Evolutionary conservation across 345 rosid species (phyloP).

Genomic region (Populus deltoides): DNA sequence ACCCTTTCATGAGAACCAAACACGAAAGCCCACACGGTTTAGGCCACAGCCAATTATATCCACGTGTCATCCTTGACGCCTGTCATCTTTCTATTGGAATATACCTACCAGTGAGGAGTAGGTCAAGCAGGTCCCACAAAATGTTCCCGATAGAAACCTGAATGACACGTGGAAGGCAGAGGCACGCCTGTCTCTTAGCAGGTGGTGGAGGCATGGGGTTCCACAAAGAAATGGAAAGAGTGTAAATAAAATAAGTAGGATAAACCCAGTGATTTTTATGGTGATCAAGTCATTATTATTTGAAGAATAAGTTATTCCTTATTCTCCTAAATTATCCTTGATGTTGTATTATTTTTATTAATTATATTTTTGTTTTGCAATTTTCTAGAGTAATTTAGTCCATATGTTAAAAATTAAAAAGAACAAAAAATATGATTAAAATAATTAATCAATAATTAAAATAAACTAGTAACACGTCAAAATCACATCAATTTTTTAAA

Average conservation of each 20-base stretch:
- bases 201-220: background rate
- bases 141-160: background rate
- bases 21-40: background rate
- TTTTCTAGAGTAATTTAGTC: too few species aligned
- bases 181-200: too few species aligned
- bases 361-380: too few species aligned
- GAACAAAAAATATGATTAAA: too few species aligned
- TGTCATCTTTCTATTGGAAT: background rate
- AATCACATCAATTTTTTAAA: too few species aligned
- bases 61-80: background rate
- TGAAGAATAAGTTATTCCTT: too few species aligned
- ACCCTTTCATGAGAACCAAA: background rate
- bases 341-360: too few species aligned
- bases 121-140: background rate
- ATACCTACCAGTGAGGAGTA: background rate
- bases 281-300: too few species aligned
- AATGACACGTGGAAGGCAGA: background rate
- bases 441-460: too few species aligned
- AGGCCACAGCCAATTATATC: background rate
- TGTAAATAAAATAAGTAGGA: background rate
- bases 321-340: too few species aligned
- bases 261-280: too few species aligned
- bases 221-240: background rate
- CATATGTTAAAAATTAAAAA: too few species aligned
- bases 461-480: fast-evolving